Evolutionary conservation across 371 early-diverging fungal genomes (phyloP), one percentile per base, ranked within the genome.

Genomic region (Mucor mucedo): DNA sequence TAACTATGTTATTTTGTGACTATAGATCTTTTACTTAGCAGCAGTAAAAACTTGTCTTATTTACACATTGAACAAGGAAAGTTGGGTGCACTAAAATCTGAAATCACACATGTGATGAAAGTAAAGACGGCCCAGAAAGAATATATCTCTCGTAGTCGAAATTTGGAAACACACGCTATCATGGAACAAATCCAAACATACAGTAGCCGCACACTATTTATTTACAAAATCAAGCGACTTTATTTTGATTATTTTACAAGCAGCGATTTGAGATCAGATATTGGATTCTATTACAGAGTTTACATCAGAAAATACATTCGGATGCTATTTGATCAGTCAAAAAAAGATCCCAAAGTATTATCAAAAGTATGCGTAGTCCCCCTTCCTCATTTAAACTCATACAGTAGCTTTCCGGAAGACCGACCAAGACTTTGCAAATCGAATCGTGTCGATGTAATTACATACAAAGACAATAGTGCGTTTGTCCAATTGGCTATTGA

Each of bases 41-140:
- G 61, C 52, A 52, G 61, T 42, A 27, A 44, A 42, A 60, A 60
- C 3, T 13, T 60, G 2, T 52, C 53, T n/a, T 60, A 60, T 14
- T 49, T 60, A 21, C n/a, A 28, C 1, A 44, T 60, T 8, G 52
- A 60, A 13, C 28, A 28, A 3, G 21, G 8, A 5, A 41, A 52
- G 5, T 39, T 49, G 9, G 52, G 39, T 6, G 33, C 52, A 5
- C n/a, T 60, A 9, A 14, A 38, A 8, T 40, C 35, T 29, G 60
- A 50, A 27, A 28, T 48, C 27, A 38, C 21, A 0, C 11, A 47
- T 5, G 38, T 30, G 14, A 8, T 33, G 7, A 33, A 35, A 21
- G 32, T 53, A 16, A 35, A 53, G 5, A 14, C 52, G 9, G 33
- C 40, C 16, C 42, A 40, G 30, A 52, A 52, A 33, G 53, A 60